phyloP scores from a whole-genome alignment of 139 green algal species.

The Monoraphidium neglectum region DNA sequence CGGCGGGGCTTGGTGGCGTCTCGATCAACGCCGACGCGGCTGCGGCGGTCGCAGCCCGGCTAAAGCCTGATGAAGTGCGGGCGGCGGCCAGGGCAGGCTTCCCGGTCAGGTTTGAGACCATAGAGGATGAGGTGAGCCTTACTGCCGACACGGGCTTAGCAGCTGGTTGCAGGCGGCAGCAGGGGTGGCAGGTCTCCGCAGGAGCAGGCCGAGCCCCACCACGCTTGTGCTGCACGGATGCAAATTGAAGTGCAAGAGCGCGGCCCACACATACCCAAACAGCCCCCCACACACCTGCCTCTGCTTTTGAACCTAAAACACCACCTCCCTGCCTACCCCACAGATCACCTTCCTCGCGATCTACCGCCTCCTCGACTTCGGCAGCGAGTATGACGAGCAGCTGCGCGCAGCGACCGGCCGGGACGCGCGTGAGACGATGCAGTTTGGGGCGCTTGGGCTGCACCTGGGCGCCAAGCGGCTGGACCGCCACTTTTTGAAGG shows the following conservation, averaged over 20 bases:
- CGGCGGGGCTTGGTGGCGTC: neutral
- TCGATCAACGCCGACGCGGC: neutral
- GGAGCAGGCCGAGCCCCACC: neutral
- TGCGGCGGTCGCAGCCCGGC: neutral
- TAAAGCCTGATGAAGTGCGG: slow-evolving; percentile 13
- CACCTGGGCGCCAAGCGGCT: slow-evolving; percentile 40
- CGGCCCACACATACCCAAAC: neutral
- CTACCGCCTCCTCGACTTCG: slow-evolving; percentile 69
- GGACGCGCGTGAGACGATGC: slow-evolving; percentile 44
- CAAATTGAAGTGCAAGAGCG: neutral
- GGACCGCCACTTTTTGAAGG: slow-evolving; percentile 27
- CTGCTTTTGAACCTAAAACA: neutral
- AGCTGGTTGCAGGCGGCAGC: neutral
- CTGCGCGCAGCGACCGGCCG: slow-evolving; percentile 32
- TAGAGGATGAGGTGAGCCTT: slow-evolving; percentile 46
- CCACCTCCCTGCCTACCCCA: neutral
- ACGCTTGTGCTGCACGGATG: neutral
- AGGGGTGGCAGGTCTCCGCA: neutral
- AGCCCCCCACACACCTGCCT: neutral
- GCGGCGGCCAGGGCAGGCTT: slow-evolving; percentile 25
- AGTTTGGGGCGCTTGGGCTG: slow-evolving; percentile 66
- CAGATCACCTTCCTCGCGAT: slow-evolving; percentile 65
- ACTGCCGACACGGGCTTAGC: neutral
- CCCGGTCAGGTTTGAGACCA: slow-evolving; percentile 54
- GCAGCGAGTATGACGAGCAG: slow-evolving; percentile 53